Percentiles rank a stretch among this genome's conserved stretches.
phyloP scores from a whole-genome alignment of 2,329 filamentous ascomycete species.

The Sporothrix mexicana region DNA sequence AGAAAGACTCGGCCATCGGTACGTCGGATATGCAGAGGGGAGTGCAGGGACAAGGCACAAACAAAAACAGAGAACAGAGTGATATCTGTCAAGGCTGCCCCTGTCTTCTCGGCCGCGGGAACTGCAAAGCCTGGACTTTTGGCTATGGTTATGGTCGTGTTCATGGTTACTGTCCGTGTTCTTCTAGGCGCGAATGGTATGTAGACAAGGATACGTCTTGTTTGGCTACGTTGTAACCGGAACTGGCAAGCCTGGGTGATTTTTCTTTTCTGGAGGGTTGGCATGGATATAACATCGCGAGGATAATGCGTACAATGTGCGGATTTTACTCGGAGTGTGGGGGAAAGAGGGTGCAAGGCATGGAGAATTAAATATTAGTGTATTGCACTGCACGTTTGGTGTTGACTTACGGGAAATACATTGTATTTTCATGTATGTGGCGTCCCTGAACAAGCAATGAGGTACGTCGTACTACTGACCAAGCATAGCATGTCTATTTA shows the following conservation, averaged over 20 bases:
- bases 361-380: too few relatives aligned
- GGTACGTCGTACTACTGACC: background rate
- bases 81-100: background rate
- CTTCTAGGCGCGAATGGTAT: conserved; percentile 24
- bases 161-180: background rate
- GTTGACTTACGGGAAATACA: background rate
- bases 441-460: background rate
- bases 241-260: background rate
- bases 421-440: background rate
- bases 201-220: conserved; percentile 6
- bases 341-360: too few relatives aligned
- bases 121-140: too few relatives aligned
- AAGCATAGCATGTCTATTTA: background rate
- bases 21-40: background rate
- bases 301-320: conserved; percentile 10
- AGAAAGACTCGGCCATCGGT: conserved; percentile 7
- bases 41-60: background rate
- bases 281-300: background rate
- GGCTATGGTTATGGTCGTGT: background rate
- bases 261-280: background rate
- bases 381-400: background rate
- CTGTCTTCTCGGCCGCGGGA: conserved; percentile 10
- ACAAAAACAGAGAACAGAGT: background rate
- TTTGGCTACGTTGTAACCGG: background rate
- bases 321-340: too few relatives aligned